Conservation (phyloP, 83 land plant genomes). For the Picea abies region DNA sequence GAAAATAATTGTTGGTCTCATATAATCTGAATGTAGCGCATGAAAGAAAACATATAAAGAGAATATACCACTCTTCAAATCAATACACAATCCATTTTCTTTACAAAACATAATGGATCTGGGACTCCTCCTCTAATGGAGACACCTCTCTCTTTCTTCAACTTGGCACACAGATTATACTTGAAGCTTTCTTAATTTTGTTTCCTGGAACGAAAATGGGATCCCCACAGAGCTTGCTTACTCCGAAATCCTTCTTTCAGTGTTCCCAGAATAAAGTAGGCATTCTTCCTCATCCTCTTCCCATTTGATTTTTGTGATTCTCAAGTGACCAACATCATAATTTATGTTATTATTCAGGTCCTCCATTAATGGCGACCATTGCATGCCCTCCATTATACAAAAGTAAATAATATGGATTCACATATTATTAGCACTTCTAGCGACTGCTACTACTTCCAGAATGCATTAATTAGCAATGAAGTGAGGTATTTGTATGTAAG, state of each 20-base stretch:
- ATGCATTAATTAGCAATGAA: slow-evolving; percentile 80
- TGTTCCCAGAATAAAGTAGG: slow-evolving; percentile 26
- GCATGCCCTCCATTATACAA: slow-evolving; percentile 69
- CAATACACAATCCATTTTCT: no score
- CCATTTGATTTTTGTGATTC: slow-evolving; percentile 53
- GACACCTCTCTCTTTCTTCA: no score
- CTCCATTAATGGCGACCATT: slow-evolving; percentile 77
- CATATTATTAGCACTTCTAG: slow-evolving; percentile 1
- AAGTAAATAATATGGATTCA: slow-evolving; percentile 57
- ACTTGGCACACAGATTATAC: no score
- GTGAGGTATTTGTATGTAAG: slow-evolving; percentile 59
- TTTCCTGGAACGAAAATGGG: slow-evolving; percentile 51
- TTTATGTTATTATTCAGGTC: slow-evolving; percentile 37
- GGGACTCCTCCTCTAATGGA: no score
- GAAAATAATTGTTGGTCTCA: no score
- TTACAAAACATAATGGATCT: no score
- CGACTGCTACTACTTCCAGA: slow-evolving; percentile 47
- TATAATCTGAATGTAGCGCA: no score
- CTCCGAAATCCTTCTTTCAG: slow-evolving; percentile 46
- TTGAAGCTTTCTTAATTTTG: slow-evolving; percentile 33
- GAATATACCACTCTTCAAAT: no score
- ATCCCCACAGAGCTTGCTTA: slow-evolving; percentile 48
- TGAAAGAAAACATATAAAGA: no score
- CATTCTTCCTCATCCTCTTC: slow-evolving; percentile 11
- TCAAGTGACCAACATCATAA: slow-evolving; percentile 41